phyloP scores from a whole-genome alignment of 257 asterid genomes.

The Solanum sitiens region DNA sequence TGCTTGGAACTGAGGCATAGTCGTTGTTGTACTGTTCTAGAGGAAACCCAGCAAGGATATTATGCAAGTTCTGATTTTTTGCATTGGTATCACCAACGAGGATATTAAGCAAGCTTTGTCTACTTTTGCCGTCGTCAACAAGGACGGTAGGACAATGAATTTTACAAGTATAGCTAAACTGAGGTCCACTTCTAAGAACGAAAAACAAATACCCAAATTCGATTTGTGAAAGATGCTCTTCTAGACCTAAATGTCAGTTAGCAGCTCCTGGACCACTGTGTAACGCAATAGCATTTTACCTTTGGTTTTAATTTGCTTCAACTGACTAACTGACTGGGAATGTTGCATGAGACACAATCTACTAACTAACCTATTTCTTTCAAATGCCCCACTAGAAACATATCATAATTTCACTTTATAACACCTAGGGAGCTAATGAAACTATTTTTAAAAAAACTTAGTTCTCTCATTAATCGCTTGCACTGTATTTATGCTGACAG shows the following conservation, averaged over 20 bases:
- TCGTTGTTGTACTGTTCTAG: neutral
- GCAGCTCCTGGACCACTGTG: neutral
- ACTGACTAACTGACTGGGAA: neutral
- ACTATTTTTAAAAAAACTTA: neutral
- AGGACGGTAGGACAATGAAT: neutral
- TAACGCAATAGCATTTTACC: neutral
- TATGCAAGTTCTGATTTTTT: neutral
- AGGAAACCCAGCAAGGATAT: neutral
- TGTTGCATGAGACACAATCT: neutral
- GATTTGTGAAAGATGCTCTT: neutral
- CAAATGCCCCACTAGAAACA: neutral
- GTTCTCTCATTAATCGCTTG: neutral
- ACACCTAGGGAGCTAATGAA: neutral
- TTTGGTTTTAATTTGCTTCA: neutral
- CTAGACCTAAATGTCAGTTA: neutral
- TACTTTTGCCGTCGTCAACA: neutral
- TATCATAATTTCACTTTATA: neutral
- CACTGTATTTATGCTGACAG: neutral
- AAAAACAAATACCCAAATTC: neutral
- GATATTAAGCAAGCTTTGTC: neutral
- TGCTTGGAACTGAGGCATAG: neutral
- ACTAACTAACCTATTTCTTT: neutral
- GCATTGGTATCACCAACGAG: neutral
- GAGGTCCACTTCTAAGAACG: neutral
- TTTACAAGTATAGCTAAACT: neutral